Evolutionary conservation across 345 rosid genomes (phyloP), one percentile per base, ranked within the genome.

Genomic region (Bruguiera sexangula): DNA sequence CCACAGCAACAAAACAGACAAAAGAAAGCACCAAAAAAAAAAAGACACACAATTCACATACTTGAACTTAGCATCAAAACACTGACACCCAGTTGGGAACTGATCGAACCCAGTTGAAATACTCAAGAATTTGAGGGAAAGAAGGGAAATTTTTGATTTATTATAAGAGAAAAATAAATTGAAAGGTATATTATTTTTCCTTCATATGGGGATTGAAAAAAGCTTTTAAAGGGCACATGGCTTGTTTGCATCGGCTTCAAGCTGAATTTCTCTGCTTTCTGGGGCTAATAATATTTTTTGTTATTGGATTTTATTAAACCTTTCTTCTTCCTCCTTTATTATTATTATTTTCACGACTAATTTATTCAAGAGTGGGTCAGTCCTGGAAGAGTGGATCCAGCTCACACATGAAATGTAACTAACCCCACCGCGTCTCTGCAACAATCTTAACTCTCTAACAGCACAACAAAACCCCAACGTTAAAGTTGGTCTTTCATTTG

Each of bases 311-410:
- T 43, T 3, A 43, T 13, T 43, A 39, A 39, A 39, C 16, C 48
- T 3, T 39, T 6, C 6, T 32, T 32, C 5, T 4, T 32, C 6
- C 3, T 32, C 6, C 6, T 32, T 4, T 32, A 2, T 39, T 39
- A 63, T 58, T 67, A 18, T 39, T 50, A 50, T 70, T 62, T 56
- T 68, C 2, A 29, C 6, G 43, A 62, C 69, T 63, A 67, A 72
- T 69, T 69, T 53, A 83, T 66, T 75, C 46, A 67, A 70, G 72
- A 82, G 84, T 75, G 88, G 85, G 88, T 53, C 90, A 82, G 81
- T 72, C 80, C 82, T 79, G 31, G 78, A 77, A 78, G 90, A 73
- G 92, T 85, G 94, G 90, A 87, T 90, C 90, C 94, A 88, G 89
- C 92, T 87, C 94, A 87, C 67, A 60, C 79, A 63, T 77, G 76